phyloP scores from a whole-genome alignment of 164 flowering plant species.

The Saururus chinensis region DNA sequence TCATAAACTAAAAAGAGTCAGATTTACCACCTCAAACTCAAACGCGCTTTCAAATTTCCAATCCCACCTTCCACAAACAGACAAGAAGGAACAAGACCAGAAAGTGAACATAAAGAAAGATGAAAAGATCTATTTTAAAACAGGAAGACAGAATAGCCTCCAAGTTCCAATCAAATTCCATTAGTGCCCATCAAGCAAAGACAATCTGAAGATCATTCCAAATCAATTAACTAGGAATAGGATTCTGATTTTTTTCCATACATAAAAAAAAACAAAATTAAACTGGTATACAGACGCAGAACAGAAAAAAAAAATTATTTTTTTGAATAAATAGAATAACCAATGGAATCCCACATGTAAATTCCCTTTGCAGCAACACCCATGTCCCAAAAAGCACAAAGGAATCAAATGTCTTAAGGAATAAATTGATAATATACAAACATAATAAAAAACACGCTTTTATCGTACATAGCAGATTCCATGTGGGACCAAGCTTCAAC shows the following conservation, averaged over 20 bases:
- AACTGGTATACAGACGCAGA: not conserved
- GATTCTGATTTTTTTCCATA: not conserved
- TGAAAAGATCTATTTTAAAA: not conserved
- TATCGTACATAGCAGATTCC: not conserved
- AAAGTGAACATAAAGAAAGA: not conserved
- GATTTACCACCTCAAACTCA: not conserved
- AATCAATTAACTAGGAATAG: not conserved
- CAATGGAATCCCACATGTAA: not conserved
- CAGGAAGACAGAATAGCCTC: not conserved
- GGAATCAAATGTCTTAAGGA: too few relatives aligned
- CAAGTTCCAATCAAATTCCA: not conserved
- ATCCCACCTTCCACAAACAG: not conserved
- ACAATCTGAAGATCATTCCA: too few relatives aligned
- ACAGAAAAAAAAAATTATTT: not conserved
- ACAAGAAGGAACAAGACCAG: not conserved
- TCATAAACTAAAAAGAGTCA: conserved; percentile 1
- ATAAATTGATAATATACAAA: not conserved
- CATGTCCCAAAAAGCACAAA: not conserved
- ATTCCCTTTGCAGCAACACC: not conserved
- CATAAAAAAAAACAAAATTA: not conserved
- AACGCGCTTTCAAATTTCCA: conserved; percentile 9
- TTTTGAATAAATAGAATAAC: too few relatives aligned
- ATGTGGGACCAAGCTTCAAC: not conserved
- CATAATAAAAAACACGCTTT: not conserved
- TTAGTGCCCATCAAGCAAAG: too few relatives aligned